Base-by-base conservation (phyloP, 1,284 basidiomycete species). In the Farysia itapuensis region DNA sequence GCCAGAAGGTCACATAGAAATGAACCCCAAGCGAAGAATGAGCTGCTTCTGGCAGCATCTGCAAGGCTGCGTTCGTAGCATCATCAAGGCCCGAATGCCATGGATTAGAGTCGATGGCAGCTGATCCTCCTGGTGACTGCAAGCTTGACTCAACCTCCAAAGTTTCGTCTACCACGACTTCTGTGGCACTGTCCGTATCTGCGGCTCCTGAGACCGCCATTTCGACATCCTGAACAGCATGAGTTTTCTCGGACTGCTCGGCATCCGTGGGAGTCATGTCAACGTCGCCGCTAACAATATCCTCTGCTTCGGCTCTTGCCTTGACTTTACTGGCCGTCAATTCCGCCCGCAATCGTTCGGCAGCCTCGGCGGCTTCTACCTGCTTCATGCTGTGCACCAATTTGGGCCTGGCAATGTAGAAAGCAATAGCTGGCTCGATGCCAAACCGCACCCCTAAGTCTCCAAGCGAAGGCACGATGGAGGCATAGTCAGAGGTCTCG, bases 1-100 rank as follows among this genome's bases (percentile, higher is more conserved):
- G 74, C 74, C 74, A 76, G 43, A 76, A 76, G 7, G 74, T 71
- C n/a, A 68, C 65, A 39, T 63, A 76, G 43, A 75, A 75, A 18
- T 61, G 48, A 14, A 56, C 44, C 30, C 72, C 70, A 5, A 75
- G 41, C 9, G 47, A 29, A 6, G 61, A 43, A 15, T 51, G 59
- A 4, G 54, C 67, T 1, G 36, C 19, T 2, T 53, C 54, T 4
- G 70, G 61, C 11, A 74, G 52, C 37, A 65, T 48, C 14, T 54
- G 30, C 16, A 48, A 45, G 1, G 72, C 64, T 8, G 49, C 65
- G 2, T 45, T 47, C 31, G 70, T 53, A 2, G 63, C 60, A 20
- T 67, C 64, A 16, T 32, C n/a, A n/a, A 75, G 40, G 16, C 64
- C 73, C 9, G 60, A 34, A 16, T 70, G 70, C 73, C 73, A 75